Percentiles rank a stretch among this genome's conserved stretches.
Conservation (phyloP, 2,329 filamentous ascomycete species). For the Paraconiothyrium brasiliense region DNA sequence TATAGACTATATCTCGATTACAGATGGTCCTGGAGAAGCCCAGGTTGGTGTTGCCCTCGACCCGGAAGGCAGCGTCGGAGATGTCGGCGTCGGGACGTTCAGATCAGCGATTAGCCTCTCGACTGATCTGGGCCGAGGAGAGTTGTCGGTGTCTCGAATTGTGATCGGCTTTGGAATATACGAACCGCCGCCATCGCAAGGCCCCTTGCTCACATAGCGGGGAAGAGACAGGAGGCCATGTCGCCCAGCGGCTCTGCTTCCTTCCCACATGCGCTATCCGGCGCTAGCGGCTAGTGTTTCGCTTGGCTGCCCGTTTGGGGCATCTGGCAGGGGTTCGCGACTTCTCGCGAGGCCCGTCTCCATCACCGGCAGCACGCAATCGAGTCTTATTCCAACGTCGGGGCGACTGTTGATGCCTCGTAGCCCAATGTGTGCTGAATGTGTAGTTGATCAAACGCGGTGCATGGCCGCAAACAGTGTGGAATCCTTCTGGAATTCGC, state of each 20-base stretch:
- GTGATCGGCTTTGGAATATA: not conserved
- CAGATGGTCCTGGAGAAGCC: not conserved
- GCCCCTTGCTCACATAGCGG: too few relatives aligned
- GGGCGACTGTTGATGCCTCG: not conserved
- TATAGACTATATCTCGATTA: not conserved
- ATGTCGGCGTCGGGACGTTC: constrained; percentile 6
- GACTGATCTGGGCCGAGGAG: constrained; percentile 3
- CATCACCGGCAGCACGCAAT: not conserved
- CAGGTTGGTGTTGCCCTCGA: not conserved
- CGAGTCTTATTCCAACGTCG: not conserved
- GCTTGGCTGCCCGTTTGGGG: constrained; percentile 10
- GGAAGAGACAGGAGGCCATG: not conserved
- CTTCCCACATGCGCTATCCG: constrained; percentile 15
- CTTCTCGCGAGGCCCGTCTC: not conserved
- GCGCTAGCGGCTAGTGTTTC: constrained; percentile 9
- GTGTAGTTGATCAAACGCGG: not conserved
- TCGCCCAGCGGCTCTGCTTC: not conserved
- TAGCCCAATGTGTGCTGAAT: not conserved
- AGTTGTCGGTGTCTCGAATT: constrained; percentile 4
- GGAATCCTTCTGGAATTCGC: not conserved
- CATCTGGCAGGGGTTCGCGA: constrained; percentile 1
- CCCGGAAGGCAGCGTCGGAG: constrained; percentile 3
- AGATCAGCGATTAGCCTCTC: not conserved
- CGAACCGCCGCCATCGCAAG: not conserved
- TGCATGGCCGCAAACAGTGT: constrained; percentile 2